Evolutionary conservation across 1,284 basidiomycete species (phyloP), one percentile per base, ranked within the genome.

Genomic region (Trametes hirsuta): DNA sequence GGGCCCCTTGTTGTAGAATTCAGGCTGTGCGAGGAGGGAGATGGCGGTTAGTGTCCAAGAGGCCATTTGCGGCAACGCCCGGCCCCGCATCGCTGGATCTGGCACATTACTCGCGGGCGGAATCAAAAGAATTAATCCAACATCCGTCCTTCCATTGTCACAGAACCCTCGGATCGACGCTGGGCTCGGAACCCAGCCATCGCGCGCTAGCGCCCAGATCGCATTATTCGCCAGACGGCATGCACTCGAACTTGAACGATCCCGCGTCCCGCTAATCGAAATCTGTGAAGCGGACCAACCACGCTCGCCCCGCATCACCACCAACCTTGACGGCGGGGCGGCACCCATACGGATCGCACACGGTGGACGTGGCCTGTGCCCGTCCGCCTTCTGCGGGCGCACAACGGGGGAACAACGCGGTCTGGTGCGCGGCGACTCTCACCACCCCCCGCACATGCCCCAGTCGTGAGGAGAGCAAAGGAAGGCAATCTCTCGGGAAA

Each of bases 131-230:
- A 49, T 53, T 58, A 41, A 44, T 44, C 54, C 52, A 53, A 51
- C 30, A 30, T 30, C 48, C 41, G 40, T 55, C 55, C 58, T 58
- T 53, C 53, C 46, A 53, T 45, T 61, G 59, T 64, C 63, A 64
- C 63, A 64, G 56, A 61, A 61, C 57, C 55, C 53, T 61, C 63
- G 59, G 63, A 64, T 64, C 63, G 63, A 64, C 63, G 59, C 59
- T 61, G 50, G 56, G 59, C 48, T 61, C 59, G 54, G 59, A 59
- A 59, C 58, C 51, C 35, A 47, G 53, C 45, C 21, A 46, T 15
- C 12, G 21, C 21, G 47, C 22, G 50, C 51, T 58, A 49, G 49
- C 55, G 55, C 55, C 47, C 49, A 53, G 56, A 64, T 59, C 54
- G 57, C 59, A 55, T 53, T 61, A 51, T 61, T 61, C 59, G 59